phyloP scores from a whole-genome alignment of 2,329 filamentous ascomycete genomes.

The Aspergillus eucalypticola region DNA sequence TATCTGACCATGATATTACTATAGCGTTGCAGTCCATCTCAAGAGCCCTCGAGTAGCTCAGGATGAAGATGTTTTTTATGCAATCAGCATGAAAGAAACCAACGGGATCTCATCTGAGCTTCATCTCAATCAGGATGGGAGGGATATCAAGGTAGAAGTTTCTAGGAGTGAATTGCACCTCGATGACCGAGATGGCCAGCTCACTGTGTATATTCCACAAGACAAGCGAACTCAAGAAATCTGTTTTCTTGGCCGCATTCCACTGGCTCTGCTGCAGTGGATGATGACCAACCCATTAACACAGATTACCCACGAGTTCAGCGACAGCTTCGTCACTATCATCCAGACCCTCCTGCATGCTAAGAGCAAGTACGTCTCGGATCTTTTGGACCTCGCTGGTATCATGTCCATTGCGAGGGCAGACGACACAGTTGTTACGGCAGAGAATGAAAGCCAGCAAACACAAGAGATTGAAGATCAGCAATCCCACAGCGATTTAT shows the following conservation, averaged over 20 bases:
- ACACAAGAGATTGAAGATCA: not conserved
- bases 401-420: constrained; percentile 10
- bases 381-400: constrained; percentile 12
- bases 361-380: not conserved
- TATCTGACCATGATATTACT: not conserved
- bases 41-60: constrained; percentile 8
- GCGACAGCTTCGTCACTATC: constrained; percentile 2
- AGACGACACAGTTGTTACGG: constrained; percentile 1
- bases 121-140: constrained; percentile 13
- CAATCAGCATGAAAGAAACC: constrained; percentile 9
- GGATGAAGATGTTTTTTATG: constrained; percentile 9
- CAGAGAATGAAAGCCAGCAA: not conserved
- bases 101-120: constrained; percentile 16
- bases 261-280: constrained; percentile 14
- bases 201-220: constrained; percentile 12
- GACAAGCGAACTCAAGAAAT: constrained; percentile 7
- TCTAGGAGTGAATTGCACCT: constrained; percentile 12
- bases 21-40: constrained; percentile 11
- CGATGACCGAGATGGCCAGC: not conserved
- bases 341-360: constrained; percentile 8
- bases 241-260: constrained; percentile 15
- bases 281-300: constrained; percentile 14
- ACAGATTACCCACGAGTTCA: constrained; percentile 2
- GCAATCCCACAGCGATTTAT: not conserved
- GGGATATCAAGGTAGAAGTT: constrained; percentile 11